These are phyloP conservation scores for Penicillium robsamsonii DNA, from an alignment of 495 filamentous ascomycete genomes.

Conservation along the genomic window DNA sequence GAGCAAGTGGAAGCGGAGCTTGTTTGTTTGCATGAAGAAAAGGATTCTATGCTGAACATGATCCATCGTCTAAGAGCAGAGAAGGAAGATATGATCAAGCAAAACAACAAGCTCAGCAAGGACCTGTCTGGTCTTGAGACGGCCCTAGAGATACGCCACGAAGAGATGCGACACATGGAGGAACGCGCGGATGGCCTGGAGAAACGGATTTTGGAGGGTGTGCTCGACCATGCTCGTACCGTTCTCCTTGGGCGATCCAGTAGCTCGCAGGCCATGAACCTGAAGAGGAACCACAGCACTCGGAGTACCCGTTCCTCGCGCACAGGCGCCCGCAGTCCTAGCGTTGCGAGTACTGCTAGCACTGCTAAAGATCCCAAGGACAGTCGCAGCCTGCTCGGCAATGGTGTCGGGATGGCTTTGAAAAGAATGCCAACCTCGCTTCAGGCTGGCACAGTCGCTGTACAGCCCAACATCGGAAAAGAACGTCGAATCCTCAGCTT, in stretches of 20 bases:
- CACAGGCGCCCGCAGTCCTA: slow-evolving; percentile 37
- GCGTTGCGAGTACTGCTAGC: slow-evolving; percentile 37
- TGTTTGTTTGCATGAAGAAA: slow-evolving; percentile 60
- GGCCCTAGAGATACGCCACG: slow-evolving; percentile 79
- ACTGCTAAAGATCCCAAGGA: slow-evolving; percentile 44
- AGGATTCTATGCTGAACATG: slow-evolving; percentile 57
- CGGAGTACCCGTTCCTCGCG: slow-evolving; percentile 40
- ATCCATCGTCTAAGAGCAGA: slow-evolving; percentile 59
- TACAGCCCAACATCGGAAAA: slow-evolving; percentile 45
- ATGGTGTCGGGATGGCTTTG: slow-evolving; percentile 52
- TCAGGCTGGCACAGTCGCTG: slow-evolving; percentile 46
- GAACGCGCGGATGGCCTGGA: slow-evolving; percentile 81
- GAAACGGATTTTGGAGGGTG: slow-evolving; percentile 86
- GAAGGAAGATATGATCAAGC: slow-evolving; percentile 66
- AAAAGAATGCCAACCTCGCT: slow-evolving; percentile 45
- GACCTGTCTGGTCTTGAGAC: slow-evolving; percentile 88
- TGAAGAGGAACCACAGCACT: slow-evolving; percentile 62
- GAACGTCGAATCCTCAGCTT: slow-evolving; percentile 81
- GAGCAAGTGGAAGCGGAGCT: slow-evolving; percentile 75
- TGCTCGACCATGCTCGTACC: slow-evolving; percentile 90
- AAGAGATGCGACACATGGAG: slow-evolving; percentile 89
- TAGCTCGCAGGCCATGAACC: slow-evolving; percentile 56
- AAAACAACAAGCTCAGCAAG: slow-evolving; percentile 73
- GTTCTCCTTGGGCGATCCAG: slow-evolving; percentile 65
- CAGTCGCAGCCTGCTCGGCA: slow-evolving; percentile 42